Base-by-base conservation (phyloP, 208 protist species). In the Leishmania tropica region DNA sequence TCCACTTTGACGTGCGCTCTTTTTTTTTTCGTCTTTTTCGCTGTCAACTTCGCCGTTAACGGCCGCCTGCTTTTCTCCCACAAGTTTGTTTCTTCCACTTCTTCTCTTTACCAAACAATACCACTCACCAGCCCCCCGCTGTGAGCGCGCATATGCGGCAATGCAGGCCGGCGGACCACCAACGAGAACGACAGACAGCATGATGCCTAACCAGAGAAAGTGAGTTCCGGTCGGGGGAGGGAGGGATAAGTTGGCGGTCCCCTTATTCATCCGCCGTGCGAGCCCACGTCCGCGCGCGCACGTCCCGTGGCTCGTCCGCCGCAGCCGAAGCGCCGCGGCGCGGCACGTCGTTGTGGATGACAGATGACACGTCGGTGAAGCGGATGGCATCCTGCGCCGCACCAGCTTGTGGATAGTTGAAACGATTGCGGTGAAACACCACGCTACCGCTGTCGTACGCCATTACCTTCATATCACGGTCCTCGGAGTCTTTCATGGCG, bases 381-480 rank as follows among this genome's bases (percentile, higher is more conserved):
- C 85, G 84, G 60, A 95, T 75, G 21, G 83, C 84, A 51, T 95
- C 88, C 62, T 95, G 92, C 79, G 89, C 91, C 1, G 79, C 79
- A 53, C 89, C 85, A 47, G 84, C 84, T 85, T 96, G 90, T 37
- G 94, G 94, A 62, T 83, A 78, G 88, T 97, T 96, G 80, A 96
- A 95, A 67, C 76, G 78, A 77, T 88, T 95, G 78, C 84, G 86
- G 21, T 89, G 81, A 82, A 97, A 97, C 19, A 83, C 77, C 21
- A 94, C 92, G 31, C 58, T 78, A 76, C 90, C 82, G 42, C 87
- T 75, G 65, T 93, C 83, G 79, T 79, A 88, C 35, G 79, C 83
- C 65, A 91, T 80, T 45, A 88, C 72, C 75, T 88, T 89, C 68
- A 93, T 88, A 17, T 94, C 85, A 31, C 86, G 85, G 37, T 89